Evolutionary conservation across 257 asterid genomes (phyloP).

Genomic region (Knoxia roxburghii): DNA sequence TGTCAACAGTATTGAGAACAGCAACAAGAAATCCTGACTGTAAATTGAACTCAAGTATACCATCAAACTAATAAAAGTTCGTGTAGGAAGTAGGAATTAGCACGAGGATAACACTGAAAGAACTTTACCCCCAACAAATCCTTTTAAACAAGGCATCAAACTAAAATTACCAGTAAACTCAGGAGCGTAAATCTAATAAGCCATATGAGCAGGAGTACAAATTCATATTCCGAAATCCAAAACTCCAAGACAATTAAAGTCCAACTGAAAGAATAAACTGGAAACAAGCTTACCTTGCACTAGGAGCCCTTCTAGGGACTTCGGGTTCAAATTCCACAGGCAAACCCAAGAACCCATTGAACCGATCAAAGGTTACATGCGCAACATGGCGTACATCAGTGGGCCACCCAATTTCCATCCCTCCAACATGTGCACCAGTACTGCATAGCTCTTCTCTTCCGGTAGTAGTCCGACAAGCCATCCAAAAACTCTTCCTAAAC

Average conservation of each 20-base stretch:
- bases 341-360: slow-evolving; percentile 94
- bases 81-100: too few species aligned
- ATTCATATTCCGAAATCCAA: background rate
- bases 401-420: slow-evolving; percentile 97
- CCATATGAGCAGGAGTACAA: background rate
- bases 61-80: background rate
- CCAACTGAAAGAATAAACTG: slow-evolving; percentile 6
- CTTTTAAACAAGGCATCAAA: background rate
- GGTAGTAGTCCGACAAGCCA: slow-evolving; percentile 54
- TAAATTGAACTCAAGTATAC: background rate
- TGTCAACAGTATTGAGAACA: background rate
- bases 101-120: background rate
- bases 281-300: slow-evolving; percentile 66
- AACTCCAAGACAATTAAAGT: background rate
- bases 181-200: background rate
- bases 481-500: slow-evolving; percentile 77
- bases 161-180: background rate
- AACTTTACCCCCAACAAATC: background rate
- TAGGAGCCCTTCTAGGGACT: slow-evolving; percentile 85
- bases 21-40: background rate
- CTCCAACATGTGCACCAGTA: slow-evolving; percentile 28
- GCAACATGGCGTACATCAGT: slow-evolving; percentile 91
- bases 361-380: slow-evolving; percentile 95
- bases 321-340: slow-evolving; percentile 99
- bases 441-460: slow-evolving; percentile 44